phyloP scores from a whole-genome alignment of 345 rosid species.

The Arabidopsis arenosa region DNA sequence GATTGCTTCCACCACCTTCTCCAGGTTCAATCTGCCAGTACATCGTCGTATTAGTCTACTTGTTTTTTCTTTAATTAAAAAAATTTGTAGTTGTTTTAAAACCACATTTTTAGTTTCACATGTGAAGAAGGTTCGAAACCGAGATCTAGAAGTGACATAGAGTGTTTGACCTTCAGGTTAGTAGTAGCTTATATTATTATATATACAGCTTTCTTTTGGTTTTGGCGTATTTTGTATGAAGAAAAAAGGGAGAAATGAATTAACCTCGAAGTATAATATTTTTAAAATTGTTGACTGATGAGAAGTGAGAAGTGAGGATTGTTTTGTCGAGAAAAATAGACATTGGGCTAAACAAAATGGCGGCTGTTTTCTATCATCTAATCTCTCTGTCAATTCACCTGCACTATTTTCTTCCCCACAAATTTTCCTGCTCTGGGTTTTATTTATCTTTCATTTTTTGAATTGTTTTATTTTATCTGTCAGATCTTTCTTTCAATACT shows the following conservation, averaged over 20 bases:
- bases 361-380: slow-evolving; percentile 27
- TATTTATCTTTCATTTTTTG: too few relatives aligned
- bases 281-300: not conserved
- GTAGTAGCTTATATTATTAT: not conserved
- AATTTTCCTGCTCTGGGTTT: not conserved
- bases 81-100: not conserved
- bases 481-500: not conserved
- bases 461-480: not conserved
- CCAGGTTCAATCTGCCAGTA: slow-evolving; percentile 73
- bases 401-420: slow-evolving; percentile 1
- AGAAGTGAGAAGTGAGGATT: not conserved
- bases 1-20: slow-evolving; percentile 94
- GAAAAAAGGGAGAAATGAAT: not conserved
- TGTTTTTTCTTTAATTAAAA: not conserved
- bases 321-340: slow-evolving; percentile 15
- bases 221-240: not conserved
- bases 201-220: not conserved
- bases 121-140: slow-evolving; percentile 11
- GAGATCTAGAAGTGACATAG: not conserved
- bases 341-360: slow-evolving; percentile 21
- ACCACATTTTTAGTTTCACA: not conserved
- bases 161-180: not conserved
- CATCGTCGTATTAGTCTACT: slow-evolving; percentile 32
- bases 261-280: not conserved
- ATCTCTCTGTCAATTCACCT: slow-evolving; percentile 21